Base-by-base conservation (phyloP, 257 asterid genomes). In the Solanum ossicruentum region DNA sequence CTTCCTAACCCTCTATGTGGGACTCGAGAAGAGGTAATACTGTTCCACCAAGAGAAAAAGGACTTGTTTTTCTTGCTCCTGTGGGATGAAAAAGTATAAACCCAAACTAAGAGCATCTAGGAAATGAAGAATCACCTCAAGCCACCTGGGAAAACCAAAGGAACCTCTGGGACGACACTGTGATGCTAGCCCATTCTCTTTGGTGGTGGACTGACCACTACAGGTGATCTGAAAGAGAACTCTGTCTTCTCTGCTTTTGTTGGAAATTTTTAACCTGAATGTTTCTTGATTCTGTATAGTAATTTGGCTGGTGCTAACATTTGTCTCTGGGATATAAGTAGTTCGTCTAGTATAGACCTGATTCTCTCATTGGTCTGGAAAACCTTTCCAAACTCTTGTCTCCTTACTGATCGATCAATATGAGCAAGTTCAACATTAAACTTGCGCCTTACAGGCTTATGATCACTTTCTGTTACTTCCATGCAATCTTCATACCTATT, bases 391-490 rank as follows among this genome's bases (percentile, higher is more conserved):
- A 92, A 87, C 86, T 93, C 98, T 80, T 89, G 93, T 88, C 99
- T 89, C 87, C 98, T 88, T 39, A 94, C 87, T 21, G 98, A 94
- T 91, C 98, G 85, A 85, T 95, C 96, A 12, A 93, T 93, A 81
- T 86, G 98, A 23, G 98, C 93, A 83, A 97, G 93, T 88, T 94
- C 98, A 51, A 95, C 86, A 47, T 92, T 88, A 86, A 95, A 85
- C 84, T 93, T 97, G 94, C 98, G 95, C 16, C 99, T 90, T 26
- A 97, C 97, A 1, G 98, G 99, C 72, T 97, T 97, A 80, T 97
- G 98, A 89, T 97, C 99, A 82, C 98, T 97, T 84, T 97, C 99
- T 10, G 90, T 93, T 71, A 97, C 98, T 82, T 95, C 98, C 98
- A 97, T 97, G 66, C 95, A 90, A 52, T 97, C 99, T 81, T 94